Conservation (phyloP, 176 grass and related monocot species). For the Triticum aestivum region DNA sequence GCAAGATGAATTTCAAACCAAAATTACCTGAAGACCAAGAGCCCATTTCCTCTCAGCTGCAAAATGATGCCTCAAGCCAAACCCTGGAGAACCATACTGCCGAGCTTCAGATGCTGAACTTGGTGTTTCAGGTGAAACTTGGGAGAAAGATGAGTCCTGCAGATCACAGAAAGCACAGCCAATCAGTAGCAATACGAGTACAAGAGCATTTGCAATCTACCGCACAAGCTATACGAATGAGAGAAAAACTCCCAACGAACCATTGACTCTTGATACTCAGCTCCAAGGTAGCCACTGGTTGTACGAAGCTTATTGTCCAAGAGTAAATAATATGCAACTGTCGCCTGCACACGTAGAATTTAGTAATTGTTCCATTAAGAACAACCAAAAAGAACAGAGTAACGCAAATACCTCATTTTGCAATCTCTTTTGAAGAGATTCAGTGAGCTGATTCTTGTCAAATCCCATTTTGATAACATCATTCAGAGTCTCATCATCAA, state of each 20-base stretch:
- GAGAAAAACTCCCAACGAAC: conserved; percentile 29
- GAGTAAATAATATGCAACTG: conserved; percentile 97
- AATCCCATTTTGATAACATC: conserved; percentile 93
- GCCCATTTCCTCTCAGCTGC: conserved; percentile 88
- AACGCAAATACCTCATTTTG: conserved; percentile 77
- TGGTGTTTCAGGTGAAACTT: conserved; percentile 48
- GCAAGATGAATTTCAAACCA: neutral
- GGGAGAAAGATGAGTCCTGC: conserved; percentile 54
- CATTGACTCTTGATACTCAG: conserved; percentile 82
- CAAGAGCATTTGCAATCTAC: neutral
- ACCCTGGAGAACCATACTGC: conserved; percentile 49
- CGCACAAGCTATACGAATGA: neutral
- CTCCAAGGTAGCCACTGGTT: conserved; percentile 79
- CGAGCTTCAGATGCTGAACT: conserved; percentile 45
- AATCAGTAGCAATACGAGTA: conserved; percentile 24
- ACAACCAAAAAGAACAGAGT: neutral
- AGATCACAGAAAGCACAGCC: conserved; percentile 23
- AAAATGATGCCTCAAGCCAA: conserved; percentile 62
- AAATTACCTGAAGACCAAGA: conserved; percentile 81
- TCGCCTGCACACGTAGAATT: conserved; percentile 49
- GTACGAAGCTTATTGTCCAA: conserved; percentile 79
- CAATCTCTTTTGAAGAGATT: conserved; percentile 79
- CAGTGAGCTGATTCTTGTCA: conserved; percentile 65
- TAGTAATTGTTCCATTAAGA: conserved; percentile 25
- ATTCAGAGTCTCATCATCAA: conserved; percentile 74